phyloP scores from a whole-genome alignment of 345 rosid species.

The Citropsis articulata region DNA sequence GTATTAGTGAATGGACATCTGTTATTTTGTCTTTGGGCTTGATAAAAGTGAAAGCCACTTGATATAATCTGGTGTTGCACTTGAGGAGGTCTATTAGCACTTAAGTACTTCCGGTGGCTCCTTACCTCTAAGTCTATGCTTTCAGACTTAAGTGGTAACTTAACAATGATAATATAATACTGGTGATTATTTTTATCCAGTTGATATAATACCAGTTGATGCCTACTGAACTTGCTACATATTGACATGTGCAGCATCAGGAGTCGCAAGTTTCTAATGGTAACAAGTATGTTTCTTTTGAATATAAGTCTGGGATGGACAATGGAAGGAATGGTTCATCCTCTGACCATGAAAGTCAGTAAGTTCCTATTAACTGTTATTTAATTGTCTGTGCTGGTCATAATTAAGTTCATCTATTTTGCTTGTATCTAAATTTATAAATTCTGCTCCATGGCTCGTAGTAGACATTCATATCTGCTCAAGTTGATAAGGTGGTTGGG shows the following conservation, averaged over 20 bases:
- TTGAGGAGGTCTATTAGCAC: background rate
- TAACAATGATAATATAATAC: background rate
- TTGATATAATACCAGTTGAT: background rate
- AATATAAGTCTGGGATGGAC: conserved; percentile 94
- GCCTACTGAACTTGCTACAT: conserved; percentile 13
- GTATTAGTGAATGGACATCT: background rate
- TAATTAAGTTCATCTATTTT: background rate
- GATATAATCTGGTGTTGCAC: background rate
- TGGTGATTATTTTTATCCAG: background rate
- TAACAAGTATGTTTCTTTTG: conserved; percentile 86
- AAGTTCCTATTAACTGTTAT: conserved; percentile 39
- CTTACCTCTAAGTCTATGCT: background rate
- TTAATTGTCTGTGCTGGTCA: conserved; percentile 9
- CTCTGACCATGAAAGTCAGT: conserved; percentile 97
- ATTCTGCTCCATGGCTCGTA: background rate
- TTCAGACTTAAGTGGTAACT: background rate
- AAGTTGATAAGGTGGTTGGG: background rate
- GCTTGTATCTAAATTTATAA: background rate
- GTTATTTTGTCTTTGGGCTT: background rate
- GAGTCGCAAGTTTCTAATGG: conserved; percentile 77
- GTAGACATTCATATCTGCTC: background rate
- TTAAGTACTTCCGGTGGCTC: background rate
- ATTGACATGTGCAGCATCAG: conserved; percentile 68
- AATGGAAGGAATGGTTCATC: conserved; percentile 89
- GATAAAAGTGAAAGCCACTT: background rate